Base-by-base conservation (phyloP, 2,329 filamentous ascomycete species). In the Claviceps africana region DNA sequence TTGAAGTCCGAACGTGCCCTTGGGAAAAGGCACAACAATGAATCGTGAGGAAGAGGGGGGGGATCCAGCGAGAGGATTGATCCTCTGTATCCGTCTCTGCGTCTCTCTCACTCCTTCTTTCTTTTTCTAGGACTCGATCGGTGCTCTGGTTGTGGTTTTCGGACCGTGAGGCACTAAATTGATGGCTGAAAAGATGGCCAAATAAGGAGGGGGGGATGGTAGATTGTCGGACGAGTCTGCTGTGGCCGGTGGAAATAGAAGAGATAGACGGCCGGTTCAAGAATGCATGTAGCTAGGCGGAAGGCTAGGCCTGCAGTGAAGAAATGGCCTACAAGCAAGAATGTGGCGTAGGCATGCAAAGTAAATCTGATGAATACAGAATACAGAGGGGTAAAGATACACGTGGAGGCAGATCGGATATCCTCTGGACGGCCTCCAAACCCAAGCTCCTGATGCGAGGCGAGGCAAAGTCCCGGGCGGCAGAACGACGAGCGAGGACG, bases 1-100 rank as follows among this genome's bases (percentile, higher is more conserved):
- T 79, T 89, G 84, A 77, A 71, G 60, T 79, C 76, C 73, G 72
- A 69, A 75, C 77, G 79, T 76, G 77, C 76, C 66, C 46, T 58
- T 49, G 53, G 53, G 57, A 62, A 62, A 62, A 73, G 76, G 74
- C 76, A 78, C 73, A 72, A 65, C 13, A 51, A 48, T 25, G 31
- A 35, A 45, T 33, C 9, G 22, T 25, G 11, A 30, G 9, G 33
- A 17, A 11, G 10, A 28, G 21, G 3, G 22, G 25, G 15, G 11
- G 22, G 11, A 9, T 25, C n/a, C 10, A 7, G 17, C 7, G 15
- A 46, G 9, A 10, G 11, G 15, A 19, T 7, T 4, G 28, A 13
- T 31, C 44, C 10, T 25, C 30, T 17, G 3, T 39, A 17, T 31
- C 13, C 21, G 22, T 28, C 3, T 28, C 21, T 43, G 2, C 7